Evolutionary conservation across 1,284 basidiomycete genomes (phyloP), one percentile per base, ranked within the genome.

Genomic region (Leccinum pachyderme): DNA sequence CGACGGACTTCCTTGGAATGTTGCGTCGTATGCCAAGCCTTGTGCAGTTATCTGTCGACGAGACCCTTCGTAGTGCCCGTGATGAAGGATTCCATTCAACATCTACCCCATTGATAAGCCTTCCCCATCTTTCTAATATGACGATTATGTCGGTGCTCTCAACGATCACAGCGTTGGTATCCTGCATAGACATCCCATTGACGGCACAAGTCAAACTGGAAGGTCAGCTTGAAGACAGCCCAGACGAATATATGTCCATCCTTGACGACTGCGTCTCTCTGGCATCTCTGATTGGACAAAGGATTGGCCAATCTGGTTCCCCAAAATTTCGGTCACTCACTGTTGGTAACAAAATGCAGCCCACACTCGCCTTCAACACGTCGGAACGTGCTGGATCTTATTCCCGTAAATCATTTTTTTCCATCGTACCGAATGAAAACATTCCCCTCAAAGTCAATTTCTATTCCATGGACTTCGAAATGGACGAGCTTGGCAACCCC

Each of bases 1-100:
- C 54, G n/a, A 27, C 12, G 3, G 64, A 66, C n/a, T 55, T 75
- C 12, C 46, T 65, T 5, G 37, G 59, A 33, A 55, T 52, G 4
- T 58, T 75, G 4, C 27, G 55, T 25, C 52, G 55, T 49, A 70
- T 70, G 67, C 71, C 66, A 9, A n/a, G 48, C 9, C 62, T 75
- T 22, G 59, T 60, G 43, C 37, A 51, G 1, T 60, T 75, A 2
- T 56, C 65, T 33, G 59, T 75, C 9, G 51, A 62, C 7, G 33
- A 66, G 51, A 56, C 59, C 18, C 61, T 74, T 5, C 54, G 64
- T 11, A 32, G 37, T 6, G 25, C 50, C 1, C 27, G 51, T 6
- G 25, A 49, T 3, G 3, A 6, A 4, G 11, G 7, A 4, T 25
- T 44, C 27, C 1, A 27, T 15, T n/a, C n/a, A n/a, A n/a, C n/a